Conservation (phyloP, 257 asterid species). For the Solanum stenotomum region DNA sequence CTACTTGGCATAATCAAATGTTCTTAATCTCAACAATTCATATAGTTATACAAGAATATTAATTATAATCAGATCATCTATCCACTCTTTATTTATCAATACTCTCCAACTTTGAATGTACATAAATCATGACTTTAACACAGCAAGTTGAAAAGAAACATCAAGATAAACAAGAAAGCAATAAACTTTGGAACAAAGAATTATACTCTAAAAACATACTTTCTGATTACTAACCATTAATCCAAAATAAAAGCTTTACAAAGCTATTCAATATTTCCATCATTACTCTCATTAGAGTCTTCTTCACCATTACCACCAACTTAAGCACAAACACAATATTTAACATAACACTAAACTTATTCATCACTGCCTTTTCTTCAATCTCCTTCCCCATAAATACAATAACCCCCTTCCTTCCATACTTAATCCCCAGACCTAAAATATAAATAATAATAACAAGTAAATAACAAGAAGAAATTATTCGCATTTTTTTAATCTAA, state of each 20-base stretch:
- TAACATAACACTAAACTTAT: background rate
- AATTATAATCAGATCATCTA: background rate
- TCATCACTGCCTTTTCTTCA: background rate
- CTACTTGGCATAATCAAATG: background rate
- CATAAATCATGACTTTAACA: too few species aligned
- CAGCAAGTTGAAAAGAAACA: too few species aligned
- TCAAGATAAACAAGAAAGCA: background rate
- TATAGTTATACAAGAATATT: too few species aligned
- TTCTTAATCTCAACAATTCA: background rate
- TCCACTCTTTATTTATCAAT: too few species aligned
- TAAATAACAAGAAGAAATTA: background rate
- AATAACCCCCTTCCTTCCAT: background rate
- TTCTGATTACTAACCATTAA: background rate
- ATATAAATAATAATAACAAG: background rate
- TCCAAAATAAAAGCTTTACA: background rate
- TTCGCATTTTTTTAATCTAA: constrained; percentile 1
- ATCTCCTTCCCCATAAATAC: background rate
- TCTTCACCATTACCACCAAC: background rate
- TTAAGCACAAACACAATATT: background rate
- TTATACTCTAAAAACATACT: background rate
- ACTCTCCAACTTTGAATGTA: too few species aligned
- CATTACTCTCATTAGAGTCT: background rate
- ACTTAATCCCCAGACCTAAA: background rate
- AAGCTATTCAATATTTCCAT: background rate
- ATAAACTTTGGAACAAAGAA: background rate